A percentile compares a stretch with the other conserved stretches of the same genome.
These are phyloP conservation scores for Meredithiella fracta DNA, from an alignment of 2,329 filamentous ascomycete species.

Conservation along the genomic window DNA sequence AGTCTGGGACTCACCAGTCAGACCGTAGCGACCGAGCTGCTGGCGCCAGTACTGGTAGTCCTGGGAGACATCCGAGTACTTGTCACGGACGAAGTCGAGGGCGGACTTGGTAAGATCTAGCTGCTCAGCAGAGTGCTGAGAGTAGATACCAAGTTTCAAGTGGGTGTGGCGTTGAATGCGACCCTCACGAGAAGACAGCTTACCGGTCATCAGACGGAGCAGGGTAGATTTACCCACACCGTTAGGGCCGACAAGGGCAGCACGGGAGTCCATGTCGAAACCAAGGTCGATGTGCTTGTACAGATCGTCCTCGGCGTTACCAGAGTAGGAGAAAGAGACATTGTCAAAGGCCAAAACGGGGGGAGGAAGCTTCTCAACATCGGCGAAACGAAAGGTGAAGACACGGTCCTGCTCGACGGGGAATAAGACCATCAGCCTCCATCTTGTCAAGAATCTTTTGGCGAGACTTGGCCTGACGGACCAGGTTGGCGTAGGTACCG, in stretches of 20 bases:
- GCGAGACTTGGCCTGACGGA: conserved; percentile 94
- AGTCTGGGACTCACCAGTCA: conserved; percentile 85
- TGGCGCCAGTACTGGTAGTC: conserved; percentile 99
- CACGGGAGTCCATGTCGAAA: conserved; percentile 99
- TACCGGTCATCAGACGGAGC: conserved; percentile 89
- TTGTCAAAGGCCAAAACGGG: conserved; percentile 93
- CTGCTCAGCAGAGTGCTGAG: conserved; percentile 95
- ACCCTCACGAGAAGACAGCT: conserved; percentile 71
- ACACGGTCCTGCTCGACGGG: conserved; percentile 69
- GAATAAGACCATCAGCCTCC: conserved; percentile 97
- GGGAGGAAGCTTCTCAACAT: conserved; percentile 97
- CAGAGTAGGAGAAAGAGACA: conserved; percentile 96
- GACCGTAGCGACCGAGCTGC: conserved; percentile 86
- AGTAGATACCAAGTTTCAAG: conserved; percentile 96
- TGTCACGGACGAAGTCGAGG: conserved; percentile 93
- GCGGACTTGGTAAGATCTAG: conserved; percentile 96
- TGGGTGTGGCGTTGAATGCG: conserved; percentile 84
- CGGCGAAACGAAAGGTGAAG: conserved; percentile 96
- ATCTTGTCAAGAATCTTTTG: conserved; percentile 99
- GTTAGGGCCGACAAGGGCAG: conserved; percentile 90
- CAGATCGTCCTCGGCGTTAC: conserved; percentile 72
- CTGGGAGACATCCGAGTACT: conserved; percentile 74
- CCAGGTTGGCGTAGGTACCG: conserved; percentile 98
- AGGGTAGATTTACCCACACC: conserved; percentile 98
- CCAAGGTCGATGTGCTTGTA: conserved; percentile 95